These are phyloP conservation scores for Penicillium lividum DNA, from an alignment of 495 filamentous ascomycete genomes.

Conservation along the genomic window DNA sequence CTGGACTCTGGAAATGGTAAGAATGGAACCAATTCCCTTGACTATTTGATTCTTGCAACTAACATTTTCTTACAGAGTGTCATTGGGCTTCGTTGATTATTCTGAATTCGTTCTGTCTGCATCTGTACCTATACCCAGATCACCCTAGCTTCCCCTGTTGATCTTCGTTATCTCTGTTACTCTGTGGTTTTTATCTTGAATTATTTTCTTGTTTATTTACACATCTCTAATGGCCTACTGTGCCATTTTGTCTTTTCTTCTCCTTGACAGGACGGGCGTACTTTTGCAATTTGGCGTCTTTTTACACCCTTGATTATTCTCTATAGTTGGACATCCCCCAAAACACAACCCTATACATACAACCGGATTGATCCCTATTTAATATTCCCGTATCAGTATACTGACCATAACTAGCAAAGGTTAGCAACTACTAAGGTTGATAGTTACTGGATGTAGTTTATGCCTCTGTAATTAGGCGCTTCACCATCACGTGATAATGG, in stretches of 20 bases:
- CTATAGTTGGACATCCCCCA: slow-evolving; percentile 13
- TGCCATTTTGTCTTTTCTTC: slow-evolving; percentile 5
- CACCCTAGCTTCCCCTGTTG: slow-evolving; percentile 13
- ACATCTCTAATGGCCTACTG: not conserved
- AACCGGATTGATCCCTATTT: slow-evolving; percentile 1
- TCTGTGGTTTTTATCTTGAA: not conserved
- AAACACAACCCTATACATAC: slow-evolving; percentile 10
- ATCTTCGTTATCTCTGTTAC: slow-evolving; percentile 4
- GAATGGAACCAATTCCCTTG: slow-evolving; percentile 14
- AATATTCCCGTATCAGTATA: not conserved
- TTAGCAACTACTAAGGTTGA: not conserved
- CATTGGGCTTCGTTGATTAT: slow-evolving; percentile 74
- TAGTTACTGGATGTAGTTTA: not conserved
- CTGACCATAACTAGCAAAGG: not conserved
- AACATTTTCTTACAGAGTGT: slow-evolving; percentile 61
- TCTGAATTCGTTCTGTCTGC: slow-evolving; percentile 19
- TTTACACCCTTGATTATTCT: slow-evolving; percentile 15
- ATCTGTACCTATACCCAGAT: slow-evolving; percentile 34
- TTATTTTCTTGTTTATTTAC: slow-evolving; percentile 2
- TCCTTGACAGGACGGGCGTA: slow-evolving; percentile 24
- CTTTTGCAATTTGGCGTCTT: slow-evolving; percentile 16
- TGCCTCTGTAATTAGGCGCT: not conserved
- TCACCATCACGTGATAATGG: slow-evolving; percentile 12
- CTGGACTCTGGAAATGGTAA: slow-evolving; percentile 98
- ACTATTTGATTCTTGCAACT: slow-evolving; percentile 15